Evolutionary conservation across 2,329 filamentous ascomycete species (phyloP).

Genomic region (Ophiostoma sp.): DNA sequence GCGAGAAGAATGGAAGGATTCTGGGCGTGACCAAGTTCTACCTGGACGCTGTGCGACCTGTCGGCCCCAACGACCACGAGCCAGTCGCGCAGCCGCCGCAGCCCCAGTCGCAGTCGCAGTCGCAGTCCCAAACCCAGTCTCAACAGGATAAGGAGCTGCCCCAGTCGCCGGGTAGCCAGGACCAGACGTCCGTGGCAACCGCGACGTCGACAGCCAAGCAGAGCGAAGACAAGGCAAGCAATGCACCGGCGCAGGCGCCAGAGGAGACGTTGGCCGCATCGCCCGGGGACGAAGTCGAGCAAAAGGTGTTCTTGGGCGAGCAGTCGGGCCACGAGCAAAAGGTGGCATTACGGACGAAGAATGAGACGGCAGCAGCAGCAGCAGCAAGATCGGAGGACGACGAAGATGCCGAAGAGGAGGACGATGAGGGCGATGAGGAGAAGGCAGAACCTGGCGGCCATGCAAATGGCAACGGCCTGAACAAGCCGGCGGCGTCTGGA

Average conservation of each 20-base stretch:
- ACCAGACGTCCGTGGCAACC: constrained; percentile 13
- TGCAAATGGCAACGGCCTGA: constrained; percentile 24
- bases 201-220: constrained; percentile 14
- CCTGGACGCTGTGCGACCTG: constrained; percentile 64
- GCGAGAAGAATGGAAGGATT: constrained; percentile 85
- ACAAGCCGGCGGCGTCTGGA: constrained; percentile 39
- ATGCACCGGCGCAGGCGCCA: constrained; percentile 16
- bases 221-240: constrained; percentile 2
- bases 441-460: constrained; percentile 32
- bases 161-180: constrained; percentile 17
- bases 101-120: constrained; percentile 8
- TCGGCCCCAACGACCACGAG: constrained; percentile 32
- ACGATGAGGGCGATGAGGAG: constrained; percentile 28
- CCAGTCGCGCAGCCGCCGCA: background rate
- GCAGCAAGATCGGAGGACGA: constrained; percentile 17
- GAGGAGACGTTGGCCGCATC: constrained; percentile 19
- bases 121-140: constrained; percentile 23
- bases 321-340: constrained; percentile 45
- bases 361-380: constrained; percentile 24
- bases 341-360: constrained; percentile 44
- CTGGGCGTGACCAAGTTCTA: constrained; percentile 95
- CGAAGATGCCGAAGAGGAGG: constrained; percentile 16
- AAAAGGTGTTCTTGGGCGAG: constrained; percentile 53
- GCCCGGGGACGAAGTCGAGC: constrained; percentile 38
- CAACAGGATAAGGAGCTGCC: constrained; percentile 31